These are phyloP conservation scores for Metschnikowia lunata DNA, from an alignment of 805 yeast species.

Conservation along the genomic window DNA sequence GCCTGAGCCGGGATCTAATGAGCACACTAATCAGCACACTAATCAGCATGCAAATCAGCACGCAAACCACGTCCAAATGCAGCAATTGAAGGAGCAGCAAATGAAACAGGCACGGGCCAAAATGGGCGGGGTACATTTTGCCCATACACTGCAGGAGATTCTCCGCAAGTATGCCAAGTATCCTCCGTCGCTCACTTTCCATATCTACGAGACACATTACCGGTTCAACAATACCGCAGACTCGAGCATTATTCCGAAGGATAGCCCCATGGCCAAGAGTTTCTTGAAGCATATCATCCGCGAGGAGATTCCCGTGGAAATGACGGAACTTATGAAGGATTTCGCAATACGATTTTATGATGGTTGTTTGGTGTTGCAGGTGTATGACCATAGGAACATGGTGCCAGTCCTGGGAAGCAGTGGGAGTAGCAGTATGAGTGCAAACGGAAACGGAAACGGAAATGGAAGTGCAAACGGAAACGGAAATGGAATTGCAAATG, in stretches of 20 bases:
- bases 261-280: constrained; percentile 70
- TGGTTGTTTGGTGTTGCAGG: constrained; percentile 81
- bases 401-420: constrained; percentile 9
- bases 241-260: constrained; percentile 71
- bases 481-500: too few relatives aligned
- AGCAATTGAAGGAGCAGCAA: constrained; percentile 20
- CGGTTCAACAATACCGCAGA: constrained; percentile 86
- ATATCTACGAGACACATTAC: constrained; percentile 86
- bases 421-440: background rate
- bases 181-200: constrained; percentile 82
- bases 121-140: constrained; percentile 46
- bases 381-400: constrained; percentile 76
- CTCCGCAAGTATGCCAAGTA: constrained; percentile 70
- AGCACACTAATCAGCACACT: too few relatives aligned
- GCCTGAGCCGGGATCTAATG: too few relatives aligned
- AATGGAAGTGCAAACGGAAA: background rate
- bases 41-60: too few relatives aligned
- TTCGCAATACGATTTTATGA: constrained; percentile 82
- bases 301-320: constrained; percentile 83
- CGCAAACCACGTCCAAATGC: constrained; percentile 5
- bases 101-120: constrained; percentile 21
- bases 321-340: constrained; percentile 85
- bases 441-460: background rate
- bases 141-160: constrained; percentile 68
- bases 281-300: constrained; percentile 74